Percentiles rank a stretch among this genome's conserved stretches.
Conservation (phyloP, 1,284 basidiomycete genomes). For the Puccinia hordei region DNA sequence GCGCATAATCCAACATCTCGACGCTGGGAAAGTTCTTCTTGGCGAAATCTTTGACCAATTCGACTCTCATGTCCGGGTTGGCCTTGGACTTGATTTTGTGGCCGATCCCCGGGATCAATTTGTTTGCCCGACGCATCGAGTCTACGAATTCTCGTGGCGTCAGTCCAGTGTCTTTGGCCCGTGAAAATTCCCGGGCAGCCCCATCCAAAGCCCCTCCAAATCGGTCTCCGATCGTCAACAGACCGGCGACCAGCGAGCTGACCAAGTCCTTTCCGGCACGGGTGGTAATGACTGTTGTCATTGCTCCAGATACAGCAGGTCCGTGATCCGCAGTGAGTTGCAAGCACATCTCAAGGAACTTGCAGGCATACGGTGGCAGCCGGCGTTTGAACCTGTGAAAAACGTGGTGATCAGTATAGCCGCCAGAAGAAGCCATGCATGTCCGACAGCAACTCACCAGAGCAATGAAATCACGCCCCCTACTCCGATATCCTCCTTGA, state of each 20-base stretch:
- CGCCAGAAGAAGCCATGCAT: constrained; percentile 51
- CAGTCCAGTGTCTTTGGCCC: constrained; percentile 83
- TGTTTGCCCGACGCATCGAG: constrained; percentile 90
- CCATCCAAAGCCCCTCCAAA: constrained; percentile 99
- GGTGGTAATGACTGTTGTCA: constrained; percentile 99
- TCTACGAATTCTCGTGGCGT: constrained; percentile 98
- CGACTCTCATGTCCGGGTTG: constrained; percentile 90
- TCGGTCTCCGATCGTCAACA: constrained; percentile 94
- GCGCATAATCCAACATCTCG: constrained; percentile 84
- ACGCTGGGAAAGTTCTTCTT: constrained; percentile 87
- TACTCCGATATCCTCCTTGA: constrained; percentile 94
- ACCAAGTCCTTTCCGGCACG: constrained; percentile 99
- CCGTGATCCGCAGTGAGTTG: constrained; percentile 99
- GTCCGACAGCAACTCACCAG: constrained; percentile 91
- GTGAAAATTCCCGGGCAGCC: constrained; percentile 92
- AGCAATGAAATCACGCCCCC: constrained; percentile 94
- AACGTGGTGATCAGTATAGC: neutral
- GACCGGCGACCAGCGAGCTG: constrained; percentile 91
- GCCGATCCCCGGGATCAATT: constrained; percentile 96
- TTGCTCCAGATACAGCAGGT: constrained; percentile 83
- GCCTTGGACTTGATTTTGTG: constrained; percentile 98
- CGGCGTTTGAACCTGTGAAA: constrained; percentile 55
- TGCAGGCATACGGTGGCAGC: constrained; percentile 78
- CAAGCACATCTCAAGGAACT: constrained; percentile 99
- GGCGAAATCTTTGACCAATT: constrained; percentile 97